phyloP scores from a whole-genome alignment of 345 rosid species.

The Acer negundo region DNA sequence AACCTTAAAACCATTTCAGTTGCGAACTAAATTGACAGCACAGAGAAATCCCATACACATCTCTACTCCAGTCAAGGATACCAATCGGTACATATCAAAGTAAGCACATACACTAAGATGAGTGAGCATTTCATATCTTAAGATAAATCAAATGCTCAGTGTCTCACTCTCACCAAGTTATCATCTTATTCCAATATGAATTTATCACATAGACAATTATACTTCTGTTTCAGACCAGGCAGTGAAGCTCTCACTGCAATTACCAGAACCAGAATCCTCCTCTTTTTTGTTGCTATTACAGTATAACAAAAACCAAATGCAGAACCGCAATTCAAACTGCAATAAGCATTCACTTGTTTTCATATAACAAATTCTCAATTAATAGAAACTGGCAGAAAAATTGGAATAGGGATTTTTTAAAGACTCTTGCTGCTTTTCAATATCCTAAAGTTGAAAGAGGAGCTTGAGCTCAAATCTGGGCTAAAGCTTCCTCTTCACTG shows the following conservation, averaged over 20 bases:
- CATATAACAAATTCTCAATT: not conserved
- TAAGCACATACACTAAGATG: not conserved
- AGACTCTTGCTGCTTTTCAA: not conserved
- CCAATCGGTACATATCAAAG: not conserved
- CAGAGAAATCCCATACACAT: not conserved
- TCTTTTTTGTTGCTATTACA: not conserved
- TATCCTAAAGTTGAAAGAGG: not conserved
- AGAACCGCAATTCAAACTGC: not conserved
- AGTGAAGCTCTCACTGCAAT: not conserved
- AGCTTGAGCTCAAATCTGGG: not conserved
- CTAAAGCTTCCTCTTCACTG: not conserved
- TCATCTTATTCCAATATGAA: not conserved
- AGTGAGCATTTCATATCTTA: not conserved
- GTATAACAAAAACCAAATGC: not conserved
- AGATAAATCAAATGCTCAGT: not conserved
- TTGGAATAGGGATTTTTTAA: not conserved
- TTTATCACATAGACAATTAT: not conserved
- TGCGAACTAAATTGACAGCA: not conserved
- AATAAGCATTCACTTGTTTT: too few species aligned
- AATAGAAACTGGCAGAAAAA: not conserved
- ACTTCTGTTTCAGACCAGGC: not conserved
- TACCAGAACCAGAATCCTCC: not conserved
- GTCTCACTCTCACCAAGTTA: not conserved
- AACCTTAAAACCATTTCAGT: not conserved
- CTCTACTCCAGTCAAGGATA: not conserved